Evolutionary conservation across 2,329 filamentous ascomycete genomes (phyloP).

Genomic region (Mycogone perniciosa): DNA sequence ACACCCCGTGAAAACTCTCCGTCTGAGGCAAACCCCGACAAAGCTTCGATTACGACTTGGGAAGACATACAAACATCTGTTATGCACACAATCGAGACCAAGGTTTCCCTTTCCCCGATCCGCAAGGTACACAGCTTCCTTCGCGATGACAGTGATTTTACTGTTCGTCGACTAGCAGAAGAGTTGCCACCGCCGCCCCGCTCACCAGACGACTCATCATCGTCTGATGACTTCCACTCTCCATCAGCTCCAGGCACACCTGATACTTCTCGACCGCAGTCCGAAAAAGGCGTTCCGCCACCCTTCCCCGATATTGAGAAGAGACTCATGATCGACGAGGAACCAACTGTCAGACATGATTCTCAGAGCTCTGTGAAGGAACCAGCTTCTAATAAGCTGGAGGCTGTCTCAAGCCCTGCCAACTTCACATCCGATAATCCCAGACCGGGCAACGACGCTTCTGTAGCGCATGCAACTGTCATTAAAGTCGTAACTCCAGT

Average conservation of each 20-base stretch:
- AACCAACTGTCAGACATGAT: slow-evolving; percentile 1
- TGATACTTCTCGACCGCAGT: slow-evolving; percentile 35
- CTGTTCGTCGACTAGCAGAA: slow-evolving; percentile 10
- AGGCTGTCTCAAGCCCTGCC: slow-evolving; percentile 1
- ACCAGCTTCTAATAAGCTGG: background rate
- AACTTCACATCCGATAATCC: background rate
- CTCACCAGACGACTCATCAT: slow-evolving; percentile 33
- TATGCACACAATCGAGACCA: slow-evolving; percentile 16
- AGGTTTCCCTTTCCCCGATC: slow-evolving; percentile 13
- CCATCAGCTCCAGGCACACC: slow-evolving; percentile 32
- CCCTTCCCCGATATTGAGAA: slow-evolving; percentile 7
- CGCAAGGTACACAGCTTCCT: slow-evolving; percentile 8
- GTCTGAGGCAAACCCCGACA: background rate
- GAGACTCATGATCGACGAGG: slow-evolving; percentile 1
- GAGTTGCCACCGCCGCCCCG: slow-evolving; percentile 18
- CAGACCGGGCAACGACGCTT: background rate
- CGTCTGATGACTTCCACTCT: slow-evolving; percentile 30
- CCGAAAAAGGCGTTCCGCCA: slow-evolving; percentile 28
- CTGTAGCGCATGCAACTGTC: background rate
- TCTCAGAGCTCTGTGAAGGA: slow-evolving; percentile 7
- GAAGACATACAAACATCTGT: slow-evolving; percentile 17
- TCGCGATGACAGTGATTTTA: slow-evolving; percentile 12
- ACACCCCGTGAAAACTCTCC: background rate
- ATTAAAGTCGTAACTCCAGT: background rate
- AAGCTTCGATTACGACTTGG: slow-evolving; percentile 13